Conservation (phyloP, 257 asterid species). For the Lithospermum erythrorhizon region DNA sequence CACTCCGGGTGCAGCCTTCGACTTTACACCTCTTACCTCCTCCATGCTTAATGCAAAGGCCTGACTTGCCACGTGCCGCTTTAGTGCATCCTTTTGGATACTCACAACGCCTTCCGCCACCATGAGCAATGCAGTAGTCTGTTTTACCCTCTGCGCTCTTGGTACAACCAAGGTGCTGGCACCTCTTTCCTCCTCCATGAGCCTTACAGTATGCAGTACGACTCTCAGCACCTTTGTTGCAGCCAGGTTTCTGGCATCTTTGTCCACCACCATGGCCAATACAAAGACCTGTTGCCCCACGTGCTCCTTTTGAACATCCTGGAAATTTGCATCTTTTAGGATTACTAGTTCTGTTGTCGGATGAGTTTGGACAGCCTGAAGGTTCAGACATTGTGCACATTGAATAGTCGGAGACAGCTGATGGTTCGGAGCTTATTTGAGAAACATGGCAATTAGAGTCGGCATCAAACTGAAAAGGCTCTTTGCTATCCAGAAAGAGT, state of each 20-base stretch:
- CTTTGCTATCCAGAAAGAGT: conserved; percentile 11
- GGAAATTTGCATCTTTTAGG: conserved; percentile 50
- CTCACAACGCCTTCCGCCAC: conserved; percentile 77
- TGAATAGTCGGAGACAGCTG: conserved; percentile 47
- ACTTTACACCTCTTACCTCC: conserved; percentile 88
- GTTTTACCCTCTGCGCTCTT: conserved; percentile 90
- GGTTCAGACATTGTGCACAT: conserved; percentile 54
- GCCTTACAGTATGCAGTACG: conserved; percentile 86
- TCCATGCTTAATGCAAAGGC: conserved; percentile 85
- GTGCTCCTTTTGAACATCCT: conserved; percentile 71
- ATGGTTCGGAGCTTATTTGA: conserved; percentile 54
- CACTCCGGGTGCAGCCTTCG: conserved; percentile 77
- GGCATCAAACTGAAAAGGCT: conserved; percentile 18
- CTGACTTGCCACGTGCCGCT: conserved; percentile 89
- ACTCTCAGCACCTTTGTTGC: conserved; percentile 84
- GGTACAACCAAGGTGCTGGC: conserved; percentile 79
- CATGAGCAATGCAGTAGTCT: conserved; percentile 74
- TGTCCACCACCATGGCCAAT: conserved; percentile 96
- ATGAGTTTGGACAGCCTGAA: conserved; percentile 33
- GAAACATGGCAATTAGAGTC: conserved; percentile 34
- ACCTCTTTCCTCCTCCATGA: conserved; percentile 82
- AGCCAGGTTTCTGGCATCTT: conserved; percentile 82
- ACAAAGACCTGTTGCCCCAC: conserved; percentile 81
- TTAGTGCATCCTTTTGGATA: conserved; percentile 51
- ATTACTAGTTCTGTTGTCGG: conserved; percentile 26